Evolutionary conservation across 768 basidiomycete species (phyloP).

Genomic region (Lactarius trivialis): DNA sequence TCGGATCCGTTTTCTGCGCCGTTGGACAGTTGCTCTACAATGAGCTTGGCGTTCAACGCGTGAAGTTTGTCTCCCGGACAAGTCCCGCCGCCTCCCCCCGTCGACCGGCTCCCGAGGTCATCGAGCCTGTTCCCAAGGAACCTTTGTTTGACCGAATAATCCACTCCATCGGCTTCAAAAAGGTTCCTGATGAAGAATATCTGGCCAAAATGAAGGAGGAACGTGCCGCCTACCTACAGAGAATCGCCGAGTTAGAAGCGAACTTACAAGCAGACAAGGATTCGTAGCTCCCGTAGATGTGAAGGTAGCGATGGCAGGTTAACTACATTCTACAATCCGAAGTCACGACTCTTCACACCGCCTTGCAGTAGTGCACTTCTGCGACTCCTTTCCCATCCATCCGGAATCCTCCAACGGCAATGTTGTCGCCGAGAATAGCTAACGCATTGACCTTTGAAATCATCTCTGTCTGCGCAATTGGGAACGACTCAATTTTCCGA

Average conservation of each 20-base stretch:
- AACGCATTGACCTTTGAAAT: conserved; percentile 64
- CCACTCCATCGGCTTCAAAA: conserved; percentile 43
- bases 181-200: conserved; percentile 69
- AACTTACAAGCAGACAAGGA: conserved; percentile 33
- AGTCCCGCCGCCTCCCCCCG: conserved; percentile 8
- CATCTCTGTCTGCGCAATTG: conserved; percentile 38
- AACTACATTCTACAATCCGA: not conserved
- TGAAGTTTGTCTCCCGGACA: conserved; percentile 48
- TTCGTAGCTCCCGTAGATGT: conserved; percentile 25
- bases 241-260: conserved; percentile 53
- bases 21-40: conserved; percentile 66
- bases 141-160: conserved; percentile 39
- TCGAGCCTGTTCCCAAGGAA: conserved; percentile 12
- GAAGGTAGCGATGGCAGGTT: not conserved
- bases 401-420: conserved; percentile 58
- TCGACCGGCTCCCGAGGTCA: not conserved
- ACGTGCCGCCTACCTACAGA: conserved; percentile 46
- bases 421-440: conserved; percentile 38
- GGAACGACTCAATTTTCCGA: conserved; percentile 39
- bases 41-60: conserved; percentile 52
- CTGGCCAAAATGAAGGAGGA: conserved; percentile 50
- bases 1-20: conserved; percentile 51
- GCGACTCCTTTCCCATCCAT: conserved; percentile 52
- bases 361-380: conserved; percentile 9
- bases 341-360: not conserved